These are phyloP conservation scores for Pleurotus salmoneostramineus DNA, from an alignment of 768 basidiomycete species.

Conservation along the genomic window DNA sequence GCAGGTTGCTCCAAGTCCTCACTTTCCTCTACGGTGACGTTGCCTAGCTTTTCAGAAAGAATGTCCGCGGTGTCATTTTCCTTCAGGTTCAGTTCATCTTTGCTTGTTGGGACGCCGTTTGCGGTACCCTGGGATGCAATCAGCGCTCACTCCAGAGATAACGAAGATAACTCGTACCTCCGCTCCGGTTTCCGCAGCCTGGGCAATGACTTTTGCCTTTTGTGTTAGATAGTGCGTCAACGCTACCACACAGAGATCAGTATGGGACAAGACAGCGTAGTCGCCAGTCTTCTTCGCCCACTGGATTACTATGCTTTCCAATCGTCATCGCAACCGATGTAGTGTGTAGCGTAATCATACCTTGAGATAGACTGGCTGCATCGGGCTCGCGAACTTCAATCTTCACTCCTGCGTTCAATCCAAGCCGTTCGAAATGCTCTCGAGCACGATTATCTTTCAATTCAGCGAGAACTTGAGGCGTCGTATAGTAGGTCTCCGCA, in stretches of 20 bases:
- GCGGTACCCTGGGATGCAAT: too few relatives aligned
- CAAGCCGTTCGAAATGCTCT: constrained; percentile 81
- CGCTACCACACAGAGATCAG: constrained; percentile 89
- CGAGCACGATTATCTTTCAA: constrained; percentile 84
- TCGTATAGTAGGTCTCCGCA: constrained; percentile 81
- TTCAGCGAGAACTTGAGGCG: constrained; percentile 87
- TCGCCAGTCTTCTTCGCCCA: constrained; percentile 97
- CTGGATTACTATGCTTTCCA: constrained; percentile 63
- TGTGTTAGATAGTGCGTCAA: constrained; percentile 78
- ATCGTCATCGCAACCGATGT: neutral
- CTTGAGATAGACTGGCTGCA: constrained; percentile 60
- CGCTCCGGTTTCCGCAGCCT: constrained; percentile 23
- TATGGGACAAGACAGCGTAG: constrained; percentile 84
- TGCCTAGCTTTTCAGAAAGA: too few relatives aligned
- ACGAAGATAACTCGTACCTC: neutral
- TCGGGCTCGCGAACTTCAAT: constrained; percentile 70
- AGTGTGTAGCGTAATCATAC: constrained; percentile 28
- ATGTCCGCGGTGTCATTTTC: too few relatives aligned
- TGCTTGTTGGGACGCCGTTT: too few relatives aligned
- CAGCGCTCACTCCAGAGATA: neutral
- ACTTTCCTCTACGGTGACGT: neutral
- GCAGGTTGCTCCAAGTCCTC: neutral
- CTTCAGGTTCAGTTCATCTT: too few relatives aligned
- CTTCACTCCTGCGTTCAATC: constrained; percentile 70
- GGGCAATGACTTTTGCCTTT: constrained; percentile 27